A percentile compares a stretch with the other conserved stretches of the same genome.
phyloP scores from a whole-genome alignment of 2,329 filamentous ascomycete genomes.

The Penicillium sp. region DNA sequence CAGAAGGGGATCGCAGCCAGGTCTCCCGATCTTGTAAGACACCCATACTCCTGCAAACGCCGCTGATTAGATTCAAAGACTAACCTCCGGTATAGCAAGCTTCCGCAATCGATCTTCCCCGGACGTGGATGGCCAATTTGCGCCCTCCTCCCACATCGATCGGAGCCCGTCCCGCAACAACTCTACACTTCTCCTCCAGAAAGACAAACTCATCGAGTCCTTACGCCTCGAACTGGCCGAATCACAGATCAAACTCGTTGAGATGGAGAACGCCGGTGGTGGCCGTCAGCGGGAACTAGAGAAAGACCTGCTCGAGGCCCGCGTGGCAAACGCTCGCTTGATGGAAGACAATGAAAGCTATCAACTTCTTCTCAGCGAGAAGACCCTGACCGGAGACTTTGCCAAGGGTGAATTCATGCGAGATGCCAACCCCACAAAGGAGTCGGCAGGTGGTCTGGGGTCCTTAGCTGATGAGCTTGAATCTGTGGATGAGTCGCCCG shows the following conservation, averaged over 20 bases:
- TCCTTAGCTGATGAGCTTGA: constrained; percentile 87
- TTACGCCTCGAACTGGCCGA: constrained; percentile 90
- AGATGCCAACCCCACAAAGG: constrained; percentile 48
- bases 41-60: not conserved
- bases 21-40: constrained; percentile 54
- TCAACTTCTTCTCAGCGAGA: constrained; percentile 89
- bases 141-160: constrained; percentile 78
- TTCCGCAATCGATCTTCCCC: constrained; percentile 56
- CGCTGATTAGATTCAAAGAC: constrained; percentile 5
- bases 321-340: constrained; percentile 90
- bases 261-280: constrained; percentile 89
- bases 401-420: constrained; percentile 77
- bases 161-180: constrained; percentile 87
- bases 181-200: constrained; percentile 87
- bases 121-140: constrained; percentile 78
- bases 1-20: constrained; percentile 53
- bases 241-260: constrained; percentile 90
- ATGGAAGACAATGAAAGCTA: constrained; percentile 99
- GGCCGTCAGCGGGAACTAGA: constrained; percentile 88
- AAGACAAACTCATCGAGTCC: constrained; percentile 93
- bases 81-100: constrained; percentile 38
- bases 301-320: constrained; percentile 81
- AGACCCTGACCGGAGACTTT: constrained; percentile 93
- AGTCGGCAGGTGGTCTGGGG: constrained; percentile 43
- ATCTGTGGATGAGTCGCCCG: constrained; percentile 61